Conservation (phyloP, 176 grass and related monocot species). For the Carex cristatella region DNA sequence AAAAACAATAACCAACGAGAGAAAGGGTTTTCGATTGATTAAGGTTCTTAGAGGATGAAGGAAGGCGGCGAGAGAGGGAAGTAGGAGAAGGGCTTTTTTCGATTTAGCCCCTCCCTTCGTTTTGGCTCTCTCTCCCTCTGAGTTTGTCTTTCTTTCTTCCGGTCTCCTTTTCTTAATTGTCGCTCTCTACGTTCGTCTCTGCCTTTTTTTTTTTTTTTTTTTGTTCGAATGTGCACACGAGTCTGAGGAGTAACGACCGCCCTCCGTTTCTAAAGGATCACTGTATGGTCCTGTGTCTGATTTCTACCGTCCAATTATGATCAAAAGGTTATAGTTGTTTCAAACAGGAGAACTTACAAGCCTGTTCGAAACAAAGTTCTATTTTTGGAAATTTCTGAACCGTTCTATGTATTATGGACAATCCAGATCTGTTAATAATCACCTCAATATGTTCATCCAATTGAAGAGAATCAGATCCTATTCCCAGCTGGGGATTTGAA, state of each 20-base stretch:
- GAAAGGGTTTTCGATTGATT: background rate
- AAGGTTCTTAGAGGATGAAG: background rate
- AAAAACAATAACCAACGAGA: background rate
- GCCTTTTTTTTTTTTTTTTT: background rate
- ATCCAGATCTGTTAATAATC: background rate
- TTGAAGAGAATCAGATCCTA: background rate
- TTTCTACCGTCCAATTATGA: background rate
- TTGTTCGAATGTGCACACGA: background rate
- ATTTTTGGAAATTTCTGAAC: background rate
- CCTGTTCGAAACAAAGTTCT: background rate
- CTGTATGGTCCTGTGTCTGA: background rate
- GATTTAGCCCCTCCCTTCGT: slow-evolving; percentile 3
- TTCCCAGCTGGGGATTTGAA: background rate
- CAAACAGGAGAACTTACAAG: background rate
- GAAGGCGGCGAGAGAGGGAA: background rate
- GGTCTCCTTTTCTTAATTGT: background rate
- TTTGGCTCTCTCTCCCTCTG: slow-evolving; percentile 11
- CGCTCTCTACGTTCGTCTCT: background rate
- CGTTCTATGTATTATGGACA: background rate
- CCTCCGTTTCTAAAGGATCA: background rate
- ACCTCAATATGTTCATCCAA: background rate
- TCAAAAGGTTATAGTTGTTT: background rate
- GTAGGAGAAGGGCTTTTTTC: background rate
- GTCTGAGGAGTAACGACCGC: background rate
- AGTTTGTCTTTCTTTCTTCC: background rate